Percentiles rank a stretch among this genome's conserved stretches.
phyloP scores from a whole-genome alignment of 805 yeast species.

The Metschnikowia anglica region DNA sequence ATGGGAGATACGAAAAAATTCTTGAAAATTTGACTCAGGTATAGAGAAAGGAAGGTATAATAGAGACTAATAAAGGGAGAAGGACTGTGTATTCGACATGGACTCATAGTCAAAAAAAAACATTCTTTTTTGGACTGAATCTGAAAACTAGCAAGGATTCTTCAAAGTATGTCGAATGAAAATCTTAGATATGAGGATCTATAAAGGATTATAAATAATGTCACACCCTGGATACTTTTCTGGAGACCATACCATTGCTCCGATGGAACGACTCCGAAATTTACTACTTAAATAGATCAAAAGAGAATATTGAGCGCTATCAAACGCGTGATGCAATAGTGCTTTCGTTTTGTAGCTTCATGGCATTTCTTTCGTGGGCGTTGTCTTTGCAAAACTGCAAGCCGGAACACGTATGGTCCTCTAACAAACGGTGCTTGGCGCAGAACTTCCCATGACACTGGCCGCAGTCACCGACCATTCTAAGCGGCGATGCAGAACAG shows the following conservation, averaged over 20 bases:
- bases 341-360: conserved; percentile 78
- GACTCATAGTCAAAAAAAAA: too few relatives aligned
- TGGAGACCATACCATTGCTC: too few relatives aligned
- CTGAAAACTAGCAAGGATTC: too few relatives aligned
- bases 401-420: conserved; percentile 79
- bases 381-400: conserved; percentile 77
- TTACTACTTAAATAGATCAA: too few relatives aligned
- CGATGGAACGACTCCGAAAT: too few relatives aligned
- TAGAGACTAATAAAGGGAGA: background rate
- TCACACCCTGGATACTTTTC: background rate
- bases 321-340: conserved; percentile 52
- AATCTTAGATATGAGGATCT: background rate
- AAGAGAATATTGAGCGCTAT: background rate
- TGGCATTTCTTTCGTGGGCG: conserved; percentile 81
- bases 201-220: background rate
- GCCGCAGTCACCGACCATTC: conserved; percentile 79
- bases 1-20: conserved; percentile 68
- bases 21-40: conserved; percentile 49
- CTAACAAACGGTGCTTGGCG: conserved; percentile 81
- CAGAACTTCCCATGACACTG: conserved; percentile 85
- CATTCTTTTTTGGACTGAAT: too few relatives aligned
- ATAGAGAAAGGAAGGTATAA: background rate
- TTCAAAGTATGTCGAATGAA: background rate
- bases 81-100: too few relatives aligned
- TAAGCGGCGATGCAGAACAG: conserved; percentile 64